Evolutionary conservation across 805 yeast species (phyloP).

Genomic region (Jamesozyma rosinii): DNA sequence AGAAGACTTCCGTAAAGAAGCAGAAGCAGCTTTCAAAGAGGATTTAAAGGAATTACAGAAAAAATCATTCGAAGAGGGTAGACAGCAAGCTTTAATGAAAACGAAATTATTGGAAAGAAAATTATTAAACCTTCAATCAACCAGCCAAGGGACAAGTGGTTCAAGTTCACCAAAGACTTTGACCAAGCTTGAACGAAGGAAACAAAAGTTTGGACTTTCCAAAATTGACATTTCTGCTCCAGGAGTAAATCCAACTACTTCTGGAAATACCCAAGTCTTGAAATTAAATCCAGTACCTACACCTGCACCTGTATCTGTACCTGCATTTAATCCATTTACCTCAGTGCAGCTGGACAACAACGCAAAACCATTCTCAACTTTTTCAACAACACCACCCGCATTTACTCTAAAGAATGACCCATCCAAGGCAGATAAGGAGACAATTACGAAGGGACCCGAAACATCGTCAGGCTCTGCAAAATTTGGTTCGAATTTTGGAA

Average conservation of each 20-base stretch:
- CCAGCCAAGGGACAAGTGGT: constrained; percentile 3
- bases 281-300: constrained; percentile 5
- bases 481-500: neutral
- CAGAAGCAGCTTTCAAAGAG: constrained; percentile 15
- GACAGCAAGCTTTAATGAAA: constrained; percentile 27
- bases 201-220: constrained; percentile 1
- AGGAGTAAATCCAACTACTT: neutral
- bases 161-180: neutral
- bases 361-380: neutral
- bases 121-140: constrained; percentile 25
- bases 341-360: constrained; percentile 1
- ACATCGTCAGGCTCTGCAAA: neutral
- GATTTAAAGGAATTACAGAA: constrained; percentile 17
- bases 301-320: constrained; percentile 2
- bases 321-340: constrained; percentile 14
- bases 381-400: neutral
- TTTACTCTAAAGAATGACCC: neutral
- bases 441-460: neutral
- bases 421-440: neutral
- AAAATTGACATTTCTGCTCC: constrained; percentile 4
- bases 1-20: constrained; percentile 9
- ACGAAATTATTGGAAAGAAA: constrained; percentile 25
- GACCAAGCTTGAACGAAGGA: neutral
- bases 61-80: constrained; percentile 28
- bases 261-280: constrained; percentile 4